A percentile compares a stretch with the other conserved stretches of the same genome.
These are phyloP conservation scores for Crithidia fasciculata DNA, from an alignment of 208 protist genomes.

Conservation along the genomic window DNA sequence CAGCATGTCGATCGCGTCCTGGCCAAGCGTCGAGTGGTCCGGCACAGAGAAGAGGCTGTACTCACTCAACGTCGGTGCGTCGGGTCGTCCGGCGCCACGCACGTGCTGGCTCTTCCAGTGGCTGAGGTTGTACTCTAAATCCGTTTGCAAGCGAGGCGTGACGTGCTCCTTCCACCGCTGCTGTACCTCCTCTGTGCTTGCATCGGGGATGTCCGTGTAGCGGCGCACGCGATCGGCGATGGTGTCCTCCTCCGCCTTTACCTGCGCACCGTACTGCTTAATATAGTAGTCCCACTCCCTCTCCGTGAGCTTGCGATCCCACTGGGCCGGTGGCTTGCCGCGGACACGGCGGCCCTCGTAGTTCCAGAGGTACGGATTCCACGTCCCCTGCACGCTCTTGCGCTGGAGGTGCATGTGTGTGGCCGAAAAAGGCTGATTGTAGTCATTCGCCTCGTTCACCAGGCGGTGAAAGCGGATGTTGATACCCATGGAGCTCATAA, in stretches of 20 bases:
- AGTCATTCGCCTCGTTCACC: constrained; percentile 83
- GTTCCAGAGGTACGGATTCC: constrained; percentile 86
- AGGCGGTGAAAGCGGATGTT: constrained; percentile 68
- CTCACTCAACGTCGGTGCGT: constrained; percentile 53
- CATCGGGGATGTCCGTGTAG: constrained; percentile 63
- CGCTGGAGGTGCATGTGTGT: constrained; percentile 71
- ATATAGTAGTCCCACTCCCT: constrained; percentile 85
- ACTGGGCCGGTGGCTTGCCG: constrained; percentile 40
- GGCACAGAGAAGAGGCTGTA: constrained; percentile 83
- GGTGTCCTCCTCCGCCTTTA: constrained; percentile 79
- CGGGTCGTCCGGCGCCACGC: constrained; percentile 31
- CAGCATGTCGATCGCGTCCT: constrained; percentile 85
- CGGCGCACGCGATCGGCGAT: constrained; percentile 54
- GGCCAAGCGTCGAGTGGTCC: constrained; percentile 67
- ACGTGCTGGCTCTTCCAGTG: constrained; percentile 71
- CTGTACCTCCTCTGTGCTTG: constrained; percentile 67
- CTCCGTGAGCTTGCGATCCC: constrained; percentile 75
- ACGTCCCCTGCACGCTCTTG: constrained; percentile 75
- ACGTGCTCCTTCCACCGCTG: constrained; percentile 80
- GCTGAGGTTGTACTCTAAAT: constrained; percentile 74
- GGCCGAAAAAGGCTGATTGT: constrained; percentile 64
- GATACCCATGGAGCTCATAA: constrained; percentile 81
- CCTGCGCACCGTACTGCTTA: constrained; percentile 73
- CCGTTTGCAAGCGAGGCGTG: constrained; percentile 74
- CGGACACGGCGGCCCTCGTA: constrained; percentile 58